Percentiles rank a stretch among this genome's conserved stretches.
phyloP scores from a whole-genome alignment of 805 yeast species.

The Huiozyma naganishii region DNA sequence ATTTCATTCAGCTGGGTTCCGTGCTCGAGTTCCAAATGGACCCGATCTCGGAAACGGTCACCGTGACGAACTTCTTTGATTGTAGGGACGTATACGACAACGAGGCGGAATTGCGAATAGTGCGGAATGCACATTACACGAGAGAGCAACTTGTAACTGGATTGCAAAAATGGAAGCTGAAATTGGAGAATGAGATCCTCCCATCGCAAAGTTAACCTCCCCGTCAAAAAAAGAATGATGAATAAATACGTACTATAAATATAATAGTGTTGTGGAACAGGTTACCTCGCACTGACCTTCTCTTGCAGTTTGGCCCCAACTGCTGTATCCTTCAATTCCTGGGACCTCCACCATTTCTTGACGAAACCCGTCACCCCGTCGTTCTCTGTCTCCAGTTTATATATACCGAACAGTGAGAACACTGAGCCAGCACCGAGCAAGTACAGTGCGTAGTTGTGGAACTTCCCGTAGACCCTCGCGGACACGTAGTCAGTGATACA shows the following conservation, averaged over 20 bases:
- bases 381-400: conserved; percentile 67
- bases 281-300: neutral
- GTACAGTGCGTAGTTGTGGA: conserved; percentile 59
- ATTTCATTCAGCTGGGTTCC: conserved; percentile 13
- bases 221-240: conserved; percentile 1
- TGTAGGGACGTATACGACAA: conserved; percentile 21
- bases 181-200: conserved; percentile 8
- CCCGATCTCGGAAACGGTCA: conserved; percentile 9
- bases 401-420: conserved; percentile 67
- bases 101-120: conserved; percentile 8
- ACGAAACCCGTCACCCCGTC: conserved; percentile 55
- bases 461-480: conserved; percentile 66
- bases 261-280: neutral
- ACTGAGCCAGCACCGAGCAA: conserved; percentile 64
- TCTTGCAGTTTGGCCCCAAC: neutral
- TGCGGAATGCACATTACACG: neutral
- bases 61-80: conserved; percentile 9
- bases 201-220: neutral
- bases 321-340: neutral
- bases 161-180: conserved; percentile 12
- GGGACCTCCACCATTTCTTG: conserved; percentile 4
- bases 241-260: conserved; percentile 1
- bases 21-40: conserved; percentile 16
- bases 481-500: conserved; percentile 94
- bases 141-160: conserved; percentile 4